Evolutionary conservation across 2,329 filamentous ascomycete species (phyloP), one percentile per base, ranked within the genome.

Genomic region (Allantophomopsis cytisporea): DNA sequence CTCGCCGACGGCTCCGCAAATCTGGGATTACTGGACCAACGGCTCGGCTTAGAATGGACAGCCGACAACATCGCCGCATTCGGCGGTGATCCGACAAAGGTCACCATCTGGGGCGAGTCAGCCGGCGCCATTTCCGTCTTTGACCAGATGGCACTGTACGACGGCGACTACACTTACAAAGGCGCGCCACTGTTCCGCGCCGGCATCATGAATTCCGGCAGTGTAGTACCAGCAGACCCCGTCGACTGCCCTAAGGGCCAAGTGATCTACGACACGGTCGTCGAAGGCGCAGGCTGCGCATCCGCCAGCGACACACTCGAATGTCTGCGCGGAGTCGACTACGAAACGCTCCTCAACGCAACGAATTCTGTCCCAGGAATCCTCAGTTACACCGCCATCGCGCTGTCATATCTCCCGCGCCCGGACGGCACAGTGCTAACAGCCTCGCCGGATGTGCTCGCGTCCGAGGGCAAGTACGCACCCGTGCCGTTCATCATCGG

Each of bases 121-220:
- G 78, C 80, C 0, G 79, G 80, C 1, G 63, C 75, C 12, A 85
- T 87, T 45, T 86, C 80, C 0, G 80, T 84, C 1, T 71, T 81
- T 37, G 73, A 87, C 50, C 84, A 89, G 48, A 85, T 86, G 72
- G 62, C 74, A 1, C 62, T 88, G 10, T 86, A 83, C 47, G 71
- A 75, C 28, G 83, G 84, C 6, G 65, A 89, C 55, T 73, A 75
- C 53, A 77, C 64, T 1, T 87, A 88, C 62, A 85, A 87, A 2
- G 80, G 77, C 39, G 76, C 80, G 50, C 65, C 76, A 1, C 66
- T 91, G 1, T 89, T 91, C 69, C 73, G 80, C 18, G 83, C 65
- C 1, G 83, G 66, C 18, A 88, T 89, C 49, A 88, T 91, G 83
- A 73, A 82, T 60, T 83, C 76, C 2, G 81, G 81, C 2, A 74